These are phyloP conservation scores for Starmerella floris DNA, from an alignment of 805 yeast genomes.

Conservation along the genomic window DNA sequence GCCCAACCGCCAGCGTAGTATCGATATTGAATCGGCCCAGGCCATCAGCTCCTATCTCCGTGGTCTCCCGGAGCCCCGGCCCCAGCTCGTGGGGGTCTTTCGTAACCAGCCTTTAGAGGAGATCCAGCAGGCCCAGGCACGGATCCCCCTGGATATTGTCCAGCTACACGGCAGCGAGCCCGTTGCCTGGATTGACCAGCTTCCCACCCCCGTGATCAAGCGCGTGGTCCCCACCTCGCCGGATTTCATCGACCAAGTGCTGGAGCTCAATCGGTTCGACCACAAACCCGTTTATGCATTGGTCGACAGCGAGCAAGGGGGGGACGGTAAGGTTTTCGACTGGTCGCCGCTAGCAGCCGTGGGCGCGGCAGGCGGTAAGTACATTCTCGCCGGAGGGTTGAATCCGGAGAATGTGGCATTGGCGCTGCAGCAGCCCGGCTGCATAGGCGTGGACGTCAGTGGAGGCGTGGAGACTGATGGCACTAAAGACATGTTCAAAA, in stretches of 20 bases:
- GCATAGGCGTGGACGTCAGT: conserved; percentile 86
- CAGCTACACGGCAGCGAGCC: conserved; percentile 79
- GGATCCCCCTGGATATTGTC: conserved; percentile 53
- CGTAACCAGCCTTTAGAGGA: conserved; percentile 63
- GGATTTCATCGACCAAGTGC: conserved; percentile 26
- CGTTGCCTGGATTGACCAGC: conserved; percentile 32
- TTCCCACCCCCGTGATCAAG: conserved; percentile 51
- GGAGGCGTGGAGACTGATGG: conserved; percentile 85
- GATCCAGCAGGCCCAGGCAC: conserved; percentile 33
- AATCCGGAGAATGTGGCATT: conserved; percentile 53
- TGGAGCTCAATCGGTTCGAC: neutral
- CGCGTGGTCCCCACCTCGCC: conserved; percentile 49
- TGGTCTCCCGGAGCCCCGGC: conserved; percentile 11
- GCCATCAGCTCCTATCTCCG: conserved; percentile 32
- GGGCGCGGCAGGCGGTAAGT: conserved; percentile 28
- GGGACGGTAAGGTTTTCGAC: conserved; percentile 70
- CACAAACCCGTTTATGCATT: conserved; percentile 33
- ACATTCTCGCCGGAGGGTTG: conserved; percentile 80
- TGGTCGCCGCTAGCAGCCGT: conserved; percentile 39
- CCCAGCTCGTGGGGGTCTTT: conserved; percentile 72
- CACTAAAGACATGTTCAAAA: conserved; percentile 52
- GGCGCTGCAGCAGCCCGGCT: conserved; percentile 43
- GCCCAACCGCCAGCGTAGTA: conserved; percentile 65
- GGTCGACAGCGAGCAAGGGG: conserved; percentile 81
- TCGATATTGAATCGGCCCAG: conserved; percentile 36